Evolutionary conservation across 2,329 filamentous ascomycete genomes (phyloP).

Genomic region (Fusarium sp.): DNA sequence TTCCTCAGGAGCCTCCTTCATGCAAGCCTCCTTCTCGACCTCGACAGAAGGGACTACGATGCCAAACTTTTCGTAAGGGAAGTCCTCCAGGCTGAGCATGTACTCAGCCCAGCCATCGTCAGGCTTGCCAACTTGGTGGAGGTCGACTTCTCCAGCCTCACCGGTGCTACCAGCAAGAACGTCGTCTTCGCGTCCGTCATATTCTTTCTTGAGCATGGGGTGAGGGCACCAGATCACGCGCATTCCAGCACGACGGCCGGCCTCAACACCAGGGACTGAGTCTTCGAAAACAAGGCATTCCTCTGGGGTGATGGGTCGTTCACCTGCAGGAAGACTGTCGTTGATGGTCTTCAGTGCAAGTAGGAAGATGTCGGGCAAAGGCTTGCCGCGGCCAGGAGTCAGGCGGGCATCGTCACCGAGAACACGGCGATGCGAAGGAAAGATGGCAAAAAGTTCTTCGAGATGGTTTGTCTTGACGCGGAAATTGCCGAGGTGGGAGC

Average conservation of each 20-base stretch:
- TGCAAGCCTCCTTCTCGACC: constrained; percentile 59
- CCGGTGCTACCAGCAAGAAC: constrained; percentile 87
- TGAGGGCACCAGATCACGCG: constrained; percentile 94
- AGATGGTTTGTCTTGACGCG: constrained; percentile 79
- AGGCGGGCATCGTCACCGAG: constrained; percentile 89
- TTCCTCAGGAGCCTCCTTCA: constrained; percentile 52
- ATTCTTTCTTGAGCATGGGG: constrained; percentile 80
- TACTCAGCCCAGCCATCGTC: constrained; percentile 74
- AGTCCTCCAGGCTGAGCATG: constrained; percentile 63
- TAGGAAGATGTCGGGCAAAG: constrained; percentile 93
- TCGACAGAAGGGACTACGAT: constrained; percentile 62
- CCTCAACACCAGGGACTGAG: constrained; percentile 91
- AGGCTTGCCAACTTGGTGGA: constrained; percentile 68
- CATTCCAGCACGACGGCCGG: constrained; percentile 92
- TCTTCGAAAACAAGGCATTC: constrained; percentile 98
- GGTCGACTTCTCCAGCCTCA: constrained; percentile 69
- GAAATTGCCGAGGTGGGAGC: constrained; percentile 79
- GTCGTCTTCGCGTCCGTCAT: constrained; percentile 79
- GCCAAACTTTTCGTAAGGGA: constrained; percentile 71
- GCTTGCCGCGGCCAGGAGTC: constrained; percentile 85
- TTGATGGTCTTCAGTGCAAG: constrained; percentile 90
- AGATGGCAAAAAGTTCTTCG: constrained; percentile 71
- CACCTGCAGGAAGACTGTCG: constrained; percentile 72
- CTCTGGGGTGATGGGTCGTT: constrained; percentile 77
- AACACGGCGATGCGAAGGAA: constrained; percentile 78